Conservation (phyloP, 2,329 filamentous ascomycete genomes). For the Sporothrix pallida region DNA sequence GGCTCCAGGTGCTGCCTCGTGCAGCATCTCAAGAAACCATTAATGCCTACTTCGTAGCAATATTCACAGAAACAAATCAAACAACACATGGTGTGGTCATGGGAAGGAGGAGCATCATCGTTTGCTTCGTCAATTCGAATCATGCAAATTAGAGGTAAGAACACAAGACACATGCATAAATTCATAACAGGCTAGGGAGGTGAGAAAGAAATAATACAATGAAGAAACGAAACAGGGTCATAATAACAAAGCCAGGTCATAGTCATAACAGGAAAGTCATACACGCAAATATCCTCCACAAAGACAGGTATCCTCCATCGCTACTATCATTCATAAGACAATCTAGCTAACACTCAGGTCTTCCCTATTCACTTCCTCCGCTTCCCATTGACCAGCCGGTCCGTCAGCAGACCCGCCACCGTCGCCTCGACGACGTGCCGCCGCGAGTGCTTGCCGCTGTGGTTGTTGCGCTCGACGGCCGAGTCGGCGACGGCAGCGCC, state of each 20-base stretch:
- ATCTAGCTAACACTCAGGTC: background rate
- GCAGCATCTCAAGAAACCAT: background rate
- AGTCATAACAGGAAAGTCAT: background rate
- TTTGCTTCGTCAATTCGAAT: background rate
- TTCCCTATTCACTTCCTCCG: conserved; percentile 32
- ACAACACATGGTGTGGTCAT: too few relatives aligned
- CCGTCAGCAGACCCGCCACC: conserved; percentile 38
- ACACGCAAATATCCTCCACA: background rate
- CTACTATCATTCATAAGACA: too few relatives aligned
- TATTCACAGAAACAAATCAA: background rate
- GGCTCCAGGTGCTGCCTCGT: background rate
- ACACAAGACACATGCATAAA: background rate
- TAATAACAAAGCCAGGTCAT: background rate
- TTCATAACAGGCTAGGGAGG: background rate
- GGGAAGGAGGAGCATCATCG: too few relatives aligned
- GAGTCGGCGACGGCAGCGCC: conserved; percentile 37
- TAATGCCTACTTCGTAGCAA: too few relatives aligned
- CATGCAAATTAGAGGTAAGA: background rate
- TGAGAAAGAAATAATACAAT: background rate
- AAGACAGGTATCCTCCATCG: background rate
- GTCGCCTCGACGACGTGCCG: conserved; percentile 38
- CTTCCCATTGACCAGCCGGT: conserved; percentile 39
- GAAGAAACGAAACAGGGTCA: background rate
- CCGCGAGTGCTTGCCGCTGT: conserved; percentile 36
- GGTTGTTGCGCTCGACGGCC: conserved; percentile 33